Percentiles rank a stretch among this genome's conserved stretches.
These are phyloP conservation scores for Exserohilum rostratum DNA, from an alignment of 2,329 filamentous ascomycete genomes.

Conservation along the genomic window DNA sequence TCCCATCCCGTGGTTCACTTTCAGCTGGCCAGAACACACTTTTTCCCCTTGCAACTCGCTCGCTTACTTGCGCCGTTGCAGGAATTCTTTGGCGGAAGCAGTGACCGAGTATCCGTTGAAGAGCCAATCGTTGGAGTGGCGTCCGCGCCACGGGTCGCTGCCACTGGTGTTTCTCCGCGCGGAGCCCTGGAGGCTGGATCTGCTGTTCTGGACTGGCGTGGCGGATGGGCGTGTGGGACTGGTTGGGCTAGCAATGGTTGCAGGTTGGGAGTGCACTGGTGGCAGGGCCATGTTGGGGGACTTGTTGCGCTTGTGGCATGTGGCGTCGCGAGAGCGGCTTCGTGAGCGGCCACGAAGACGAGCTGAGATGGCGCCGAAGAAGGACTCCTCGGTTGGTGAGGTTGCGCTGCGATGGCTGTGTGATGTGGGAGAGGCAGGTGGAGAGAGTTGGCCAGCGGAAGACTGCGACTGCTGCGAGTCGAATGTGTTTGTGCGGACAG, in stretches of 20 bases:
- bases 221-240: conserved; percentile 16
- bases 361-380: conserved; percentile 46
- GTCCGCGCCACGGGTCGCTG: conserved; percentile 46
- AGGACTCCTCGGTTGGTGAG: conserved; percentile 40
- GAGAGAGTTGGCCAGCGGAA: conserved; percentile 34
- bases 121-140: conserved; percentile 49
- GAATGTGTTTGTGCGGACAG: conserved; percentile 38
- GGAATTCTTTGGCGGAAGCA: conserved; percentile 41
- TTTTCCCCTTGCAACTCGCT: too few species aligned
- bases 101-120: conserved; percentile 48
- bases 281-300: conserved; percentile 38
- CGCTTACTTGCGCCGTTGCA: conserved; percentile 34
- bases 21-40: conserved; percentile 6
- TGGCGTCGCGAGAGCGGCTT: conserved; percentile 36
- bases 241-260: conserved; percentile 13
- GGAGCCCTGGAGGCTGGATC: conserved; percentile 32
- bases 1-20: conserved; percentile 27
- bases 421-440: conserved; percentile 25
- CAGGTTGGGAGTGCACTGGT: conserved; percentile 23
- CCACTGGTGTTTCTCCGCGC: conserved; percentile 36
- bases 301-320: conserved; percentile 36
- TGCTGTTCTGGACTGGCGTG: conserved; percentile 23
- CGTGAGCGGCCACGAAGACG: conserved; percentile 43
- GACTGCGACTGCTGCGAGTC: conserved; percentile 35
- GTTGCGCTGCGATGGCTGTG: conserved; percentile 26